Percentiles rank a stretch among this genome's conserved stretches.
phyloP scores from a whole-genome alignment of 768 basidiomycete genomes.

The Podaxis pistillaris region DNA sequence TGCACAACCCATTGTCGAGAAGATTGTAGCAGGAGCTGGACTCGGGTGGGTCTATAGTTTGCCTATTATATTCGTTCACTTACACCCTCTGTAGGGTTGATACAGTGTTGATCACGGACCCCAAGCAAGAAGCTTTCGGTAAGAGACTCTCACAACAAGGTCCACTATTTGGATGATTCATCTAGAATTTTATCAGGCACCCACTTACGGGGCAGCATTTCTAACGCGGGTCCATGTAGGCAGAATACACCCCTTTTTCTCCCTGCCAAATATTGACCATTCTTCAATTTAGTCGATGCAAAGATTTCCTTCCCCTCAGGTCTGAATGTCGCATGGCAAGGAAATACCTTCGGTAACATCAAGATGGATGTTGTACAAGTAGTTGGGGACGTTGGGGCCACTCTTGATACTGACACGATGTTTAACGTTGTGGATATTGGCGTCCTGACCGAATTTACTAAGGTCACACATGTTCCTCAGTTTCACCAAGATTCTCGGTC shows the following conservation, averaged over 20 bases:
- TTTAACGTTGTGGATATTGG: constrained; percentile 60
- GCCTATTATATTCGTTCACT: not conserved
- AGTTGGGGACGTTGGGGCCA: constrained; percentile 62
- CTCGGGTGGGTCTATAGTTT: constrained; percentile 36
- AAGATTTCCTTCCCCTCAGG: constrained; percentile 64
- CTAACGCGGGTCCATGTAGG: constrained; percentile 72
- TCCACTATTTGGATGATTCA: not conserved
- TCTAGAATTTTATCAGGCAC: constrained; percentile 33
- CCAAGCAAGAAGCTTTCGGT: constrained; percentile 58
- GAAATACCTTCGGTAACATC: constrained; percentile 55
- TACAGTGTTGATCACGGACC: constrained; percentile 59
- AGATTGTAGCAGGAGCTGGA: constrained; percentile 56
- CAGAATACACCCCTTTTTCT: not conserved
- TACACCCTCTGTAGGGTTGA: constrained; percentile 39
- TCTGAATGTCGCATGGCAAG: constrained; percentile 59
- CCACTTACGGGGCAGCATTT: constrained; percentile 58
- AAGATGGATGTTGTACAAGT: constrained; percentile 59
- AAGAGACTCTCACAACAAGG: constrained; percentile 18
- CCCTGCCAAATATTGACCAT: constrained; percentile 4
- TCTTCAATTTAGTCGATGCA: constrained; percentile 52
- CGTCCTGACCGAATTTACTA: constrained; percentile 63
- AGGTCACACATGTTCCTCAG: constrained; percentile 31
- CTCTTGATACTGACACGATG: constrained; percentile 48
- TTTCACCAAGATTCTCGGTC: not conserved
- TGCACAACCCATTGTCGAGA: constrained; percentile 74